Conservation (phyloP, 2,329 filamentous ascomycete species). For the Thielaviopsis musarum region DNA sequence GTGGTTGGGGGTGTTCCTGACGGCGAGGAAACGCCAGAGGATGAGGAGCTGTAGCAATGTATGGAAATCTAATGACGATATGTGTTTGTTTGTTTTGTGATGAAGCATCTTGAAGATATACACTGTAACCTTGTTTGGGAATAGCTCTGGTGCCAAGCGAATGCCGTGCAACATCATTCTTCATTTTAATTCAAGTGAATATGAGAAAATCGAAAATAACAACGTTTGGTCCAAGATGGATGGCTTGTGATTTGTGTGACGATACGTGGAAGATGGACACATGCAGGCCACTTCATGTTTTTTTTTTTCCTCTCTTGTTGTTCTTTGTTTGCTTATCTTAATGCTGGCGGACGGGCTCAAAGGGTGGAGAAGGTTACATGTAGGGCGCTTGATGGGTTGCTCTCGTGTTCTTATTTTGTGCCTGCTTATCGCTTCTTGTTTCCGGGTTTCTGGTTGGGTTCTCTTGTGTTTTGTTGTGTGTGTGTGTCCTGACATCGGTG, state of each 20-base stretch:
- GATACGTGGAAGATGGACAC: background rate
- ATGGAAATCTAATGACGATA: background rate
- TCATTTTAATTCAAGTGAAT: background rate
- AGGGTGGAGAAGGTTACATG: too few species aligned
- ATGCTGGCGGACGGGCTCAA: too few species aligned
- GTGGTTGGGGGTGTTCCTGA: constrained; percentile 34
- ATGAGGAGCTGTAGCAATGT: background rate
- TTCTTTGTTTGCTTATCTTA: too few species aligned
- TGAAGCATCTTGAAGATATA: background rate
- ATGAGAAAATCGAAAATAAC: background rate
- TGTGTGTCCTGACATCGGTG: too few species aligned
- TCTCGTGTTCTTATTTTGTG: too few species aligned
- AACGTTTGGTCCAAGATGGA: background rate
- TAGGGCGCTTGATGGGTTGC: too few species aligned
- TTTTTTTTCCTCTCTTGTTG: too few species aligned
- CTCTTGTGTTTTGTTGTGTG: too few species aligned
- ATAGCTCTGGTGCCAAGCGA: background rate
- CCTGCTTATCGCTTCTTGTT: too few species aligned
- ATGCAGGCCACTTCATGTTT: background rate
- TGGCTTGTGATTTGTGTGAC: background rate
- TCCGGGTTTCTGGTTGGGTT: too few species aligned
- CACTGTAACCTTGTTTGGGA: background rate
- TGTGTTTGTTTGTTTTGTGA: background rate
- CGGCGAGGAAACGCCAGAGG: background rate
- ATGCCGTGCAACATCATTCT: background rate